These are phyloP conservation scores for Aspergillus pseudonomiae DNA, from an alignment of 2,329 filamentous ascomycete genomes.

Conservation along the genomic window DNA sequence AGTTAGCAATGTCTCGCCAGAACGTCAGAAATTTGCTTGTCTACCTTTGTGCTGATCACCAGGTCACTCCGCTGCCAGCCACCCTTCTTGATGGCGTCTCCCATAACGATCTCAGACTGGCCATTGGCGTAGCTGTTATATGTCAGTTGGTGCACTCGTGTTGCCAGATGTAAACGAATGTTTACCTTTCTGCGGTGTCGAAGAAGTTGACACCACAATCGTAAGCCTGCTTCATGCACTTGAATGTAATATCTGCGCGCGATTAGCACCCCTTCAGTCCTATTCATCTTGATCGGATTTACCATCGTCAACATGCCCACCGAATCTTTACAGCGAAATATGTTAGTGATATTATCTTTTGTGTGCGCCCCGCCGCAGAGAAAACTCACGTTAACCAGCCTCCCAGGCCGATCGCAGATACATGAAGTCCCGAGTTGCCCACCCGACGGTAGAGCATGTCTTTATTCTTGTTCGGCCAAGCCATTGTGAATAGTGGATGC, in stretches of 20 bases:
- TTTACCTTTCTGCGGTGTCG: slow-evolving; percentile 56
- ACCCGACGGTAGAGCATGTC: slow-evolving; percentile 73
- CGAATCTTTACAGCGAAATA: slow-evolving; percentile 44
- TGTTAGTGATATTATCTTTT: background rate
- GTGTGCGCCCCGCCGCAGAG: no score
- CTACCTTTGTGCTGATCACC: slow-evolving; percentile 40
- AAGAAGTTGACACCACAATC: slow-evolving; percentile 62
- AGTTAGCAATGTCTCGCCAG: background rate
- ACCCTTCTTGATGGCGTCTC: slow-evolving; percentile 58
- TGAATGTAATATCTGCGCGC: slow-evolving; percentile 25
- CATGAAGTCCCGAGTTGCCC: slow-evolving; percentile 71
- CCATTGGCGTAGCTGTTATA: slow-evolving; percentile 51
- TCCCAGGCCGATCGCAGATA: slow-evolving; percentile 71
- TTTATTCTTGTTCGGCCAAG: slow-evolving; percentile 30
- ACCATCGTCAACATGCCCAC: slow-evolving; percentile 71
- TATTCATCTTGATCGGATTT: slow-evolving; percentile 10
- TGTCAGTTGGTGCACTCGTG: background rate
- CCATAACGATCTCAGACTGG: slow-evolving; percentile 58
- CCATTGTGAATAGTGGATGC: slow-evolving; percentile 15
- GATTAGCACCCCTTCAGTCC: background rate
- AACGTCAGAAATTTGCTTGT: background rate
- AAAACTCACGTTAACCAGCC: slow-evolving; percentile 42
- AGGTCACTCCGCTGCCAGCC: slow-evolving; percentile 61
- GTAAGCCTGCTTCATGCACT: slow-evolving; percentile 57
- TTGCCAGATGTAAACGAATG: background rate